Base-by-base conservation (phyloP, 345 rosid species). In the Populus nigra region DNA sequence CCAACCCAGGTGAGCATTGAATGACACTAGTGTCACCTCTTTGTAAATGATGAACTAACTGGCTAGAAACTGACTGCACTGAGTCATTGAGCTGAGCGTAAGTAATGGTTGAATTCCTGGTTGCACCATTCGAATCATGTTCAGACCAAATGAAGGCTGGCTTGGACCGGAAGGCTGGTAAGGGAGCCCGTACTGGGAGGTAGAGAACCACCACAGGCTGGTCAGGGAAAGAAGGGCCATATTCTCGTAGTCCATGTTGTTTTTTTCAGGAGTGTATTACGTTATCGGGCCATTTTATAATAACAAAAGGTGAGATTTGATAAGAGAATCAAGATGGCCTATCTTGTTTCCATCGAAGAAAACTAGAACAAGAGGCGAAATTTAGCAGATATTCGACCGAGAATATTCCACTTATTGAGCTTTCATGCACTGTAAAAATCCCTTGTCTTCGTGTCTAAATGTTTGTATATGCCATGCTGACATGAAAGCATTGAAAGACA, bases 201-300 rank as follows among this genome's bases (percentile, higher is more conserved):
- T 89, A 89, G 53, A 78, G 92, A 76, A 88, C 91, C 13, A 86
- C 89, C 33, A 89, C 89, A 2, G 88, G 90, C 36, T 89, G 91
- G 85, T 89, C 92, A 3, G 94, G 91, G 76, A 88, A 89, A 50
- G 78, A 77, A 62, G 82, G 89, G 50, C 85, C 94, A 43, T 88
- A 59, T 90, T 88, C 81, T 88, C 89, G 57, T 63, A 76, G 81
- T 79, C 84, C 89, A 87, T 90, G 38, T 39, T 76, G 62, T 31
- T 2, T 35, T 68, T 49, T 49, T 20, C 17, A 4, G 36, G 16
- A 7, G 33, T 49, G 17, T 29, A n/a, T 63, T 35, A 8, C 47
- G 43, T 25, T n/a, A 7, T 50, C 1, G 15, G 55, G 38, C 47
- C 50, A 53, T 50, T 68, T 73, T 80, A 74, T 76, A 73, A 31